Conservation (phyloP, 129 eudicot species). For the Kitagawia praeruptora region DNA sequence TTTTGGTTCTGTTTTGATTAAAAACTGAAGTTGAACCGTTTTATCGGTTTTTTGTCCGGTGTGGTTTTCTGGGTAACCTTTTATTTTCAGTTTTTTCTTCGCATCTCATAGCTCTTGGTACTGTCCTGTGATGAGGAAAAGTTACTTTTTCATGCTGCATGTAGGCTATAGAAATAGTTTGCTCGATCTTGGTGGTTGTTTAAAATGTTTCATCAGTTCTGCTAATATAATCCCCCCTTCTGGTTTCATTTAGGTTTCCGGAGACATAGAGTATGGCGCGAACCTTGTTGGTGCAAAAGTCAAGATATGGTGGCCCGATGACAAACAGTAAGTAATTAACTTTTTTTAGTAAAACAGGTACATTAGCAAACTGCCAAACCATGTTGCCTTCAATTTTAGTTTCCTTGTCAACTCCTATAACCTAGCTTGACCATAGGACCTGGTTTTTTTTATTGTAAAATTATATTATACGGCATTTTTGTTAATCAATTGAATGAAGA, state of each 20-base stretch:
- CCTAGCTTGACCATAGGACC: neutral
- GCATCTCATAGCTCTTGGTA: neutral
- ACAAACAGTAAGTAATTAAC: conserved; percentile 44
- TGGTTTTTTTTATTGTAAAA: no score
- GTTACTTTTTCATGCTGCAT: neutral
- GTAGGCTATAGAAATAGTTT: neutral
- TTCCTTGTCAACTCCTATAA: neutral
- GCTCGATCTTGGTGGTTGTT: neutral
- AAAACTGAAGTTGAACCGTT: no score
- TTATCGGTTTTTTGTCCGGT: no score
- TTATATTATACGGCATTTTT: neutral
- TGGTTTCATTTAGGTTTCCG: conserved; percentile 39
- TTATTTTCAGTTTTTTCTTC: no score
- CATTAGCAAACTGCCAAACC: neutral
- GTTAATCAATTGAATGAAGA: neutral
- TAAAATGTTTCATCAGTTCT: neutral
- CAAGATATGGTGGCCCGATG: conserved; percentile 93
- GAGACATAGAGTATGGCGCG: conserved; percentile 23
- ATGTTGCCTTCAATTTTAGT: neutral
- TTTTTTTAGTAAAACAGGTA: neutral
- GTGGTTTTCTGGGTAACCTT: no score
- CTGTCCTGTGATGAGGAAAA: neutral
- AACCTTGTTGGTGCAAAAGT: conserved; percentile 65
- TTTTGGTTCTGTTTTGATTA: no score
- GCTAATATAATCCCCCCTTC: neutral